A percentile compares a stretch with the other conserved stretches of the same genome.
These are phyloP conservation scores for Tricholoma terreum DNA, from an alignment of 768 basidiomycete genomes.

Conservation along the genomic window DNA sequence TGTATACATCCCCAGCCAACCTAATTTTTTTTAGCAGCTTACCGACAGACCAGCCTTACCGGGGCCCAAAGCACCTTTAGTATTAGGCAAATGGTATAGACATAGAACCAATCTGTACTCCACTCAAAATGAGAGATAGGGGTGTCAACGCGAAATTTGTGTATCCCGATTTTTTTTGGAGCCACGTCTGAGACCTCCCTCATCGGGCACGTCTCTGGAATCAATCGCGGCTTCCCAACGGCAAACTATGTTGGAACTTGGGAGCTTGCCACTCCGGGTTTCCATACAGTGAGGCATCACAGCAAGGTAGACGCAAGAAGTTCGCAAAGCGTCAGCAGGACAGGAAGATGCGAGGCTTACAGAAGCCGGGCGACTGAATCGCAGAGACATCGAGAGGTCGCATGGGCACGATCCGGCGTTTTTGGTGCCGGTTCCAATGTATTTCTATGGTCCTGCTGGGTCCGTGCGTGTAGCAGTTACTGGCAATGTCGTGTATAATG, in stretches of 20 bases:
- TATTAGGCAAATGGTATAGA: no score
- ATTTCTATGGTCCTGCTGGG: slow-evolving; percentile 3
- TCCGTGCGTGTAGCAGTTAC: slow-evolving; percentile 19
- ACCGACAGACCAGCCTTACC: no score
- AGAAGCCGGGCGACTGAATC: slow-evolving; percentile 18
- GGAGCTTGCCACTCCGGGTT: no score
- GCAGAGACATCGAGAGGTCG: slow-evolving; percentile 8
- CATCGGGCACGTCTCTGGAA: no score
- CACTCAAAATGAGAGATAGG: no score
- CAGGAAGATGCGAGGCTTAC: slow-evolving; percentile 17
- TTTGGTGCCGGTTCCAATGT: slow-evolving; percentile 35
- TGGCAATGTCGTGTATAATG: slow-evolving; percentile 14
- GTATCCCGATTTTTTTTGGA: no score
- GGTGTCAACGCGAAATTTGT: no score
- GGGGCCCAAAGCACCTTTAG: no score
- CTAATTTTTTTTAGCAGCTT: slow-evolving; percentile 83
- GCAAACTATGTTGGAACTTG: no score
- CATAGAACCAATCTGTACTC: no score
- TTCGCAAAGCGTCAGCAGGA: neutral
- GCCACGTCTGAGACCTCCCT: no score
- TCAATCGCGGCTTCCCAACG: no score
- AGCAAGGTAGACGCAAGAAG: neutral
- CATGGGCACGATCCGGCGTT: slow-evolving; percentile 32
- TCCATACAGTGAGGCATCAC: neutral
- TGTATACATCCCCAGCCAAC: slow-evolving; percentile 81